These are phyloP conservation scores for Ocimum tenuiflorum DNA, from an alignment of 257 asterid species.

Conservation along the genomic window DNA sequence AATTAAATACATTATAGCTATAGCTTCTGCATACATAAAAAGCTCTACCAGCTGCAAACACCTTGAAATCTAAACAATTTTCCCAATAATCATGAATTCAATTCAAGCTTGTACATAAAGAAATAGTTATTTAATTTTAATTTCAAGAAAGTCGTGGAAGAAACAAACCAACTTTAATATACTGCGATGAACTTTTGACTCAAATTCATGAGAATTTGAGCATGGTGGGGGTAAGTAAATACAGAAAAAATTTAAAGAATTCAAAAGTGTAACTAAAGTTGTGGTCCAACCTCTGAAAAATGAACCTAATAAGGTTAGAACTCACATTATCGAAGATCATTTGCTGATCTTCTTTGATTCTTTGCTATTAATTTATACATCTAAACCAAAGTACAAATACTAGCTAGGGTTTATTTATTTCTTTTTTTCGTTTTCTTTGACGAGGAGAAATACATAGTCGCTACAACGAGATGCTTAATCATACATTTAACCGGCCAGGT, in stretches of 20 bases:
- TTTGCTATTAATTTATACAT: background rate
- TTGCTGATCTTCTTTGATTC: slow-evolving; percentile 11
- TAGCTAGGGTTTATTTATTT: background rate
- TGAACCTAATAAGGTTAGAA: background rate
- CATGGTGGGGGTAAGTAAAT: background rate
- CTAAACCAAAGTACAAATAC: background rate
- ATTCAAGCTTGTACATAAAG: background rate
- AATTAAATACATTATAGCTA: background rate
- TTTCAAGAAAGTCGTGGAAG: background rate
- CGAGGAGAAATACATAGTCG: background rate
- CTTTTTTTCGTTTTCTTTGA: background rate
- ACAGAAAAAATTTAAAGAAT: background rate
- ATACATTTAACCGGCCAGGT: too few relatives aligned
- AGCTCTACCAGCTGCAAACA: background rate
- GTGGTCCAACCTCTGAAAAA: slow-evolving; percentile 27
- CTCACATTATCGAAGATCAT: slow-evolving; percentile 12
- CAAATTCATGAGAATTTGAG: slow-evolving; percentile 6
- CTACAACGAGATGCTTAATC: background rate
- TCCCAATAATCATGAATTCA: background rate
- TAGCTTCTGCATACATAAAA: background rate
- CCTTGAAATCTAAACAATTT: background rate
- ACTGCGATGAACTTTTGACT: slow-evolving; percentile 2
- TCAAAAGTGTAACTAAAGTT: slow-evolving; percentile 4
- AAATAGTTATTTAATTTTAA: background rate
- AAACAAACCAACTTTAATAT: background rate